Evolutionary conservation across 306 rosid species (phyloP).

Genomic region (Cicer cuneatum): DNA sequence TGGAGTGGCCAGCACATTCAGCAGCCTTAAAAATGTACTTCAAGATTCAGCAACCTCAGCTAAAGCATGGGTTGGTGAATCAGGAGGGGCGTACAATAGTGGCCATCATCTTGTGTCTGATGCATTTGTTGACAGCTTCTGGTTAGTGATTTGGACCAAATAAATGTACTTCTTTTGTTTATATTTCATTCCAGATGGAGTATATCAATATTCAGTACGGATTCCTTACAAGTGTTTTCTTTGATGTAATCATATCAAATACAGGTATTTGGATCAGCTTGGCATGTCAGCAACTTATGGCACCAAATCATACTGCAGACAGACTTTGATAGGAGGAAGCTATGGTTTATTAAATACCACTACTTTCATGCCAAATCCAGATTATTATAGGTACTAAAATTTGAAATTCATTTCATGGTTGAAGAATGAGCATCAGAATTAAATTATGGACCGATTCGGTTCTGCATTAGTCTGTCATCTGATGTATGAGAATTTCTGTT

Average conservation of each 20-base stretch:
- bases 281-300: conserved; percentile 83
- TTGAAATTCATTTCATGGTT: conserved; percentile 22
- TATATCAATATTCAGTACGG: background rate
- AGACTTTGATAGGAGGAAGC: conserved; percentile 87
- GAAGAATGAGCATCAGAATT: conserved; percentile 4
- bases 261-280: conserved; percentile 95
- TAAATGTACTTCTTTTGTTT: too few species aligned
- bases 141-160: conserved; percentile 42
- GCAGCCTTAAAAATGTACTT: conserved; percentile 60
- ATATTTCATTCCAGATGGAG: too few species aligned
- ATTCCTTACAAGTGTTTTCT: conserved; percentile 12
- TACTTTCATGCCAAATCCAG: conserved; percentile 83
- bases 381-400: conserved; percentile 56
- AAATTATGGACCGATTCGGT: conserved; percentile 2
- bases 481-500: conserved; percentile 5
- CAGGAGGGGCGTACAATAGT: conserved; percentile 96
- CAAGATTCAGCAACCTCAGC: conserved; percentile 60
- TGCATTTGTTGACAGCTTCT: conserved; percentile 86
- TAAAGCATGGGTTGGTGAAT: conserved; percentile 91
- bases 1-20: conserved; percentile 59
- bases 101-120: conserved; percentile 82
- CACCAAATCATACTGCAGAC: conserved; percentile 92
- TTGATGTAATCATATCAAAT: conserved; percentile 4
- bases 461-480: conserved; percentile 16
- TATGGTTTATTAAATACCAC: conserved; percentile 78